Percentiles rank a stretch among this genome's conserved stretches.
phyloP scores from a whole-genome alignment of 805 yeast species.

The Gaillardinia entomophila region DNA sequence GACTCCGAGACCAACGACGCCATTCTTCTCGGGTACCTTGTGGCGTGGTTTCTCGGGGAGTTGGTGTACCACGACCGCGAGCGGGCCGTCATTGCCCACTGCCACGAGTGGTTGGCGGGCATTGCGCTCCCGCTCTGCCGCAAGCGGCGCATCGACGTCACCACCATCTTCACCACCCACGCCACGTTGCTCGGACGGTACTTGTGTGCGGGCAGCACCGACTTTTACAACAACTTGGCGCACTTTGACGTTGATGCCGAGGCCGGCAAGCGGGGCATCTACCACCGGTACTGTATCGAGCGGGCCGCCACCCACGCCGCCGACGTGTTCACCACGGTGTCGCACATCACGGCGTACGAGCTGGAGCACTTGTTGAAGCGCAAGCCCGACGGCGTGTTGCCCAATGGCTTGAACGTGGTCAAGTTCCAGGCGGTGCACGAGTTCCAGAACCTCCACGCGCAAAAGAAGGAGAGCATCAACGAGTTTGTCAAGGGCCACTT shows the following conservation, averaged over 20 bases:
- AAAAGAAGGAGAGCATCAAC: constrained; percentile 84
- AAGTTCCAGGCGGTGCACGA: constrained; percentile 97
- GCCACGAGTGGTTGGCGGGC: constrained; percentile 98
- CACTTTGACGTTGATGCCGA: constrained; percentile 93
- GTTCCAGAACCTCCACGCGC: constrained; percentile 92
- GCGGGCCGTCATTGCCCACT: constrained; percentile 88
- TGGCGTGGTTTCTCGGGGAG: constrained; percentile 97
- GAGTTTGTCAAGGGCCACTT: constrained; percentile 96
- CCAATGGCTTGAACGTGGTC: constrained; percentile 92
- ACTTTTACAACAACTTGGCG: constrained; percentile 87
- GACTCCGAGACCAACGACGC: constrained; percentile 92
- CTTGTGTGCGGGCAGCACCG: constrained; percentile 93
- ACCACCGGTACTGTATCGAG: constrained; percentile 95
- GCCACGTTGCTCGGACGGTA: constrained; percentile 94
- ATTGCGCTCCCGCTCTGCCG: constrained; percentile 90
- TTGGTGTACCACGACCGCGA: constrained; percentile 76
- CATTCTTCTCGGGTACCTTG: constrained; percentile 83
- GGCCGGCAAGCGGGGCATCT: constrained; percentile 96
- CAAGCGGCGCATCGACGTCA: constrained; percentile 85
- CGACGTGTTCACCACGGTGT: constrained; percentile 95
- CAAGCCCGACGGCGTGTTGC: constrained; percentile 96
- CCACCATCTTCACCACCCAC: constrained; percentile 95
- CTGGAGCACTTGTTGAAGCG: constrained; percentile 88
- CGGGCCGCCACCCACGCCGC: constrained; percentile 94
- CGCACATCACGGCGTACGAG: constrained; percentile 96